Percentiles rank a stretch among this genome's conserved stretches.
These are phyloP conservation scores for Fusarium sp. DNA, from an alignment of 2,329 filamentous ascomycete genomes.

Conservation along the genomic window DNA sequence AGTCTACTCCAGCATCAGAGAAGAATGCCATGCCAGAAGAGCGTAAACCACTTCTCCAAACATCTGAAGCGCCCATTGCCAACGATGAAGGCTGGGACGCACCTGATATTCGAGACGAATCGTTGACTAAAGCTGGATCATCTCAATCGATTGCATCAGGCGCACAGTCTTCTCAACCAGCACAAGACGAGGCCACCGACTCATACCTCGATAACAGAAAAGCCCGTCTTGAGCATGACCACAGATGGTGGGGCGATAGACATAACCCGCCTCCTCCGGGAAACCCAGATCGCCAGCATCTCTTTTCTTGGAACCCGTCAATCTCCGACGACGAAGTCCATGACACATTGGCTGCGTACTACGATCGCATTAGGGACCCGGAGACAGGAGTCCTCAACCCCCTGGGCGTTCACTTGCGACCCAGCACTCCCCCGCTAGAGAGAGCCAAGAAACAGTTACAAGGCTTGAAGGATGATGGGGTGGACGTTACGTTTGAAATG, in stretches of 20 bases:
- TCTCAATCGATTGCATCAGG: neutral
- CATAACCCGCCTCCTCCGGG: conserved; percentile 1
- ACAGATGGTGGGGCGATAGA: conserved; percentile 18
- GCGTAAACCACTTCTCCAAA: neutral
- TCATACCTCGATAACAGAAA: neutral
- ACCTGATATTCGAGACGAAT: neutral
- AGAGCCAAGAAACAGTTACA: conserved; percentile 21
- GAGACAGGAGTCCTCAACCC: conserved; percentile 8
- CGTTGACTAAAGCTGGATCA: too few relatives aligned
- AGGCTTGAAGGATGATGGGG: conserved; percentile 15
- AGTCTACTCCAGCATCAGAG: neutral
- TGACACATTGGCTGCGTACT: neutral
- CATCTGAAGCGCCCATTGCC: neutral
- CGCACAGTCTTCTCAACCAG: neutral
- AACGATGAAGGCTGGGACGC: neutral
- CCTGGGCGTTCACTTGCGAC: conserved; percentile 23
- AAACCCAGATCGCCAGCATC: conserved; percentile 26
- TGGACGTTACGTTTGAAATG: conserved; percentile 6
- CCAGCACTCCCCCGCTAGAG: conserved; percentile 33
- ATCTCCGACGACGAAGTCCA: conserved; percentile 17
- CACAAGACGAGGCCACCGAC: neutral
- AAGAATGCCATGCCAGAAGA: neutral
- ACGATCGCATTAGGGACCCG: neutral
- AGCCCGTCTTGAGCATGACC: neutral
- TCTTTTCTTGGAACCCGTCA: conserved; percentile 19